Evolutionary conservation across 2,329 filamentous ascomycete genomes (phyloP).

Genomic region (Cladosporium sp.): DNA sequence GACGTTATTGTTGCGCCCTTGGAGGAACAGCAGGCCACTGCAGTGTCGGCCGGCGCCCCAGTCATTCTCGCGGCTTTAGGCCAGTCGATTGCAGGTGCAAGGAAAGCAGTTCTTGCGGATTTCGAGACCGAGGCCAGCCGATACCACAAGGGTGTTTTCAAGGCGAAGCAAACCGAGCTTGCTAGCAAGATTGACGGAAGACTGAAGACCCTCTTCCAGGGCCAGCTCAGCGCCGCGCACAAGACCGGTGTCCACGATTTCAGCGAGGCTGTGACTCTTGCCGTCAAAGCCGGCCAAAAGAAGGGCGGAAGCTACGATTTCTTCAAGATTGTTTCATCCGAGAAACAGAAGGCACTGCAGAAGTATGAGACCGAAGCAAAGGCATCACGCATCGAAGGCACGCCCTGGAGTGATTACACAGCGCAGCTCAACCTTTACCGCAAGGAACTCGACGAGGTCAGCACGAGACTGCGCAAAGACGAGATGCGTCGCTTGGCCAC

Average conservation of each 20-base stretch:
- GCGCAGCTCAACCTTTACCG: slow-evolving; percentile 75
- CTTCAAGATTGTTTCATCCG: slow-evolving; percentile 80
- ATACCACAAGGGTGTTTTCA: slow-evolving; percentile 95
- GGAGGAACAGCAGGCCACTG: slow-evolving; percentile 78
- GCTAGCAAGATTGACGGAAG: slow-evolving; percentile 82
- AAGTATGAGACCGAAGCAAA: slow-evolving; percentile 73
- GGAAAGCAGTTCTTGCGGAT: slow-evolving; percentile 68
- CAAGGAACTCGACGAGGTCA: slow-evolving; percentile 88
- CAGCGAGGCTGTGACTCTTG: slow-evolving; percentile 76
- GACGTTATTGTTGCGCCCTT: slow-evolving; percentile 76
- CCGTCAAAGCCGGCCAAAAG: slow-evolving; percentile 90
- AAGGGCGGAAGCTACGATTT: slow-evolving; percentile 90
- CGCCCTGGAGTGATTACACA: slow-evolving; percentile 82
- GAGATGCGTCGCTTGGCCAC: slow-evolving; percentile 92
- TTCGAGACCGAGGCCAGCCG: slow-evolving; percentile 88
- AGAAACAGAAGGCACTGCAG: slow-evolving; percentile 71
- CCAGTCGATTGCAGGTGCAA: slow-evolving; percentile 63
- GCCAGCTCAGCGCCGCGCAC: slow-evolving; percentile 83
- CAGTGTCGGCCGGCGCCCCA: slow-evolving; percentile 65
- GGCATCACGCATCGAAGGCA: slow-evolving; percentile 69
- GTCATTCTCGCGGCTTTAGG: slow-evolving; percentile 73
- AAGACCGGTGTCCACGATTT: slow-evolving; percentile 82
- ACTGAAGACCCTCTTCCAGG: slow-evolving; percentile 79
- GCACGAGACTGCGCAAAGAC: slow-evolving; percentile 77
- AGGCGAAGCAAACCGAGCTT: slow-evolving; percentile 77